Base-by-base conservation (phyloP, 2,329 filamentous ascomycete species). In the Penicillium sp. region DNA sequence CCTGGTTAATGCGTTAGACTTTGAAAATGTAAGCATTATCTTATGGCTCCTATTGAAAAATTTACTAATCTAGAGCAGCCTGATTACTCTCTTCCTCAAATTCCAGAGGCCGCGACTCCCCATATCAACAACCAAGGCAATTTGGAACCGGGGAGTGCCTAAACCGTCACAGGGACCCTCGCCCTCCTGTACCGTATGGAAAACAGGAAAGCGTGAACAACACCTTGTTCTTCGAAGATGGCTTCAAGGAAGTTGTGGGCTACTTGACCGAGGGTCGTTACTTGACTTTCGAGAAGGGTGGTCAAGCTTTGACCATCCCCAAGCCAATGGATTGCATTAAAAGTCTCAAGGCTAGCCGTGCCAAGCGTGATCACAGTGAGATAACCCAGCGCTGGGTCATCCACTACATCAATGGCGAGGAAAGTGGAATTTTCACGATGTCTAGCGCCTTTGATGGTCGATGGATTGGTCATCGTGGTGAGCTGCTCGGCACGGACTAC, bases 211-310 rank as follows among this genome's bases (percentile, higher is more conserved):
- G 75, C 10, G 71, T 69, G 2, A 70, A 55, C 27, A 66, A 70
- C 9, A 51, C 65, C 4, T 62, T 70, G 31, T 75, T 75, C 42
- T 79, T 78, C n/a, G 82, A 85, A 62, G 71, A 80, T 37, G 83
- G 83, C 1, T 84, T 79, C 75, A 85, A 85, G 68, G 64, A 75
- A 31, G 74, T 82, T 29, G 72, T 82, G 3, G 82, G 83, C 1
- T 72, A 77, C 22, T 69, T 85, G 26, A 84, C 81, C 5, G 82
- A 85, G 64, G 83, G 82, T 11, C 80, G 82, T 19, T 84, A 80
- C 62, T 73, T 85, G 14, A 78, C 80, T 4, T 80, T 84, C 53
- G 81, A 83, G 78, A n/a, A 71, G 65, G 19, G 80, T 80, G 0
- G 71, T 84, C 16, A 71, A 71, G 8, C 19, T 19, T 19, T 13